Evolutionary conservation across 2,329 filamentous ascomycete genomes (phyloP), one percentile per base, ranked within the genome.

Genomic region (Leptographium galeiforme): DNA sequence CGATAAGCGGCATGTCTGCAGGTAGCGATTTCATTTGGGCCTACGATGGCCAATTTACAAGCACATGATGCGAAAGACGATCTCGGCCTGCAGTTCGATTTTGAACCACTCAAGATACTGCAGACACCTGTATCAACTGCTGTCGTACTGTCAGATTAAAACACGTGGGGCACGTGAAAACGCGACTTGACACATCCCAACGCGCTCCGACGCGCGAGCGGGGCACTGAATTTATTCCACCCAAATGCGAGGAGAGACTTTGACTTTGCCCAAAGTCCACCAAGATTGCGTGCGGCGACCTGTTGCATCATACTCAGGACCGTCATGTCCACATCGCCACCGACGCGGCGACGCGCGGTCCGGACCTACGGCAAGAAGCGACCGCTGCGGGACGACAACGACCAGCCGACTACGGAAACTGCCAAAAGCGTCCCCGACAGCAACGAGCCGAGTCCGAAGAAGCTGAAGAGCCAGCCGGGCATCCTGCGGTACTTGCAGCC

Each of bases 401-500:
- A 33, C 13, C 41, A 51, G 8, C 14, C 33, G 18, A 41, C 50
- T 1, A 39, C 14, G 25, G 38, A 40, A n/a, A 50, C 36, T 25
- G 38, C 11, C 14, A 38, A 43, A 2, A 25, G 16, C 3, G 39
- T 19, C 11, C 16, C 39, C 7, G 30, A 34, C 36, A 33, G 8
- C 8, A 40, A 2, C 8, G 25, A 18, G 44, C 13, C 48, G 8
- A 14, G 25, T 19, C 7, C 39, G 14, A 50, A 36, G 30, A 51
- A 44, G n/a, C 44, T 50, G 5, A 53, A 53, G 6, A 34, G 48
- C 8, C 12, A 25, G 25, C 25, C 53, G 2, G 57, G 58, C 34
- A 58, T 59, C 25, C 16, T 59, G 54, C 57, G 58, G 4, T 59
- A 59, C 41, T 59, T 59, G 11, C 58, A 59, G 48, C 58, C 58